Conservation (phyloP, 495 filamentous ascomycete genomes). For the Penicillium macrosclerotiorum region DNA sequence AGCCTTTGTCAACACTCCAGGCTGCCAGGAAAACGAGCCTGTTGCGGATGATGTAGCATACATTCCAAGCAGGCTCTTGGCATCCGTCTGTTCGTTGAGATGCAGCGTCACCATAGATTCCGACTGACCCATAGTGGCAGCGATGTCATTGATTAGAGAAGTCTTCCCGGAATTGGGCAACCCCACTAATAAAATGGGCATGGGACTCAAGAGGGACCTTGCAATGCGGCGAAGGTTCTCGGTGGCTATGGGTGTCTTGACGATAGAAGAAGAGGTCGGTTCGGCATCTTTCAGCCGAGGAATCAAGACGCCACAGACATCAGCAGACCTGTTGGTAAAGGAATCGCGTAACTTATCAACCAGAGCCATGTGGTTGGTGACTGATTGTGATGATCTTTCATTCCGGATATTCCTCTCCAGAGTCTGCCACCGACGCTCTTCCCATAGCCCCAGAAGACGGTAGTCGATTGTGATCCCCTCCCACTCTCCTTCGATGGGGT, state of each 20-base stretch:
- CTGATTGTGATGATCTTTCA: constrained; percentile 20
- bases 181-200: constrained; percentile 78
- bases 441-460: constrained; percentile 78
- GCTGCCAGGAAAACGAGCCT: constrained; percentile 86
- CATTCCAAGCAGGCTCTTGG: constrained; percentile 89
- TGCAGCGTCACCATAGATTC: constrained; percentile 84
- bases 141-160: constrained; percentile 76
- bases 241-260: constrained; percentile 68
- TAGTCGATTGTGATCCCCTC: constrained; percentile 81
- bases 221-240: constrained; percentile 69
- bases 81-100: constrained; percentile 95
- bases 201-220: constrained; percentile 56
- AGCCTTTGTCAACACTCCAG: constrained; percentile 92
- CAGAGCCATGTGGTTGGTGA: constrained; percentile 23
- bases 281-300: constrained; percentile 56
- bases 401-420: constrained; percentile 27
- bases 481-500: constrained; percentile 63
- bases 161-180: constrained; percentile 90
- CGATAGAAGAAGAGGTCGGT: constrained; percentile 50
- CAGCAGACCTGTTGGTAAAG: constrained; percentile 50
- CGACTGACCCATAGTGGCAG: constrained; percentile 68
- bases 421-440: constrained; percentile 53
- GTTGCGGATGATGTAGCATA: constrained; percentile 83
- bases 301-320: constrained; percentile 64
- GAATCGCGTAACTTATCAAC: constrained; percentile 37